Conservation (phyloP, 768 basidiomycete species). For the Coprinopsis marcescibilis region DNA sequence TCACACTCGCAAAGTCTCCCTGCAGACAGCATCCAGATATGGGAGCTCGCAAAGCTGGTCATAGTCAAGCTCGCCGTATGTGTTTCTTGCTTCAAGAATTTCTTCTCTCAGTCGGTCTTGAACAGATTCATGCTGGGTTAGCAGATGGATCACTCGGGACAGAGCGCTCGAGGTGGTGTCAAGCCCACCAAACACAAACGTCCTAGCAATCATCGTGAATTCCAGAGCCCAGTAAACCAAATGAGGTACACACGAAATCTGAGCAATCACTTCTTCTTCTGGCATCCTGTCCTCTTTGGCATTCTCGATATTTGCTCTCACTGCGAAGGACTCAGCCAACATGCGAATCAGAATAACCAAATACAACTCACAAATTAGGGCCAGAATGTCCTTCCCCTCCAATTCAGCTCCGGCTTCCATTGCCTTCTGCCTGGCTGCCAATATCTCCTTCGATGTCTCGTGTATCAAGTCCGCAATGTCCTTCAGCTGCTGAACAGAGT, state of each 20-base stretch:
- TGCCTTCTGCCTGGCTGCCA: constrained; percentile 30
- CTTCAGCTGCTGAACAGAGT: constrained; percentile 22
- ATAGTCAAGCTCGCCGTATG: constrained; percentile 25
- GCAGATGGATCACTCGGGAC: constrained; percentile 14
- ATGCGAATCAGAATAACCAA: neutral
- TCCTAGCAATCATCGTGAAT: constrained; percentile 11
- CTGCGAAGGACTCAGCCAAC: too few relatives aligned
- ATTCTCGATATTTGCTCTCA: constrained; percentile 12
- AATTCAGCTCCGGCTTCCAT: constrained; percentile 28
- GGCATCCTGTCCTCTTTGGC: constrained; percentile 25
- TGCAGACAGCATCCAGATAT: constrained; percentile 31
- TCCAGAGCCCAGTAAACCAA: neutral
- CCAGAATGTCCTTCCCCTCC: constrained; percentile 27
- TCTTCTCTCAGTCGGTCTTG: constrained; percentile 19
- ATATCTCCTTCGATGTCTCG: constrained; percentile 30
- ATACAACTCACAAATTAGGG: constrained; percentile 20
- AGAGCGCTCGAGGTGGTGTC: constrained; percentile 21
- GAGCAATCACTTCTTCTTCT: constrained; percentile 29
- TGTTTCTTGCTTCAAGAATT: constrained; percentile 19
- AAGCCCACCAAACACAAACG: constrained; percentile 20
- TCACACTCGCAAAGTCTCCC: constrained; percentile 32
- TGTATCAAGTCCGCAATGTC: constrained; percentile 31
- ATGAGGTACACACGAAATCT: constrained; percentile 22
- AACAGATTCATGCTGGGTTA: constrained; percentile 14
- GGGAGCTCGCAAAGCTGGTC: constrained; percentile 32